Base-by-base conservation (phyloP, 1,284 basidiomycete genomes). In the Apiotrichum mycotoxinovorans region DNA sequence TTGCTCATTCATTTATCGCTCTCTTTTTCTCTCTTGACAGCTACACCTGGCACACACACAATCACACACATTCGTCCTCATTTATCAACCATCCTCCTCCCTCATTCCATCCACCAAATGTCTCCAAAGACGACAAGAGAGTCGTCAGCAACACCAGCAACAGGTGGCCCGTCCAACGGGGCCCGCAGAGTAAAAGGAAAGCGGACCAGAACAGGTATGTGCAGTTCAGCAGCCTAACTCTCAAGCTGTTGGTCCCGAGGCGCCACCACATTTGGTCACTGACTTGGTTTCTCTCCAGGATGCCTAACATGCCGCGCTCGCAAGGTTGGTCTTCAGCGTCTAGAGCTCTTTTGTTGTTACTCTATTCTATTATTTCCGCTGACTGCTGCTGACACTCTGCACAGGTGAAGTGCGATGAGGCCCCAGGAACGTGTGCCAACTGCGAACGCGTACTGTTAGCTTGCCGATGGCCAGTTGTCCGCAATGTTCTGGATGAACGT, bases 351-450 rank as follows among this genome's bases (percentile, higher is more conserved):
- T 23, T 25, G 5, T 43, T 9, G 11, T 25, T 23, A 22, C 11
- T 7, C 20, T n/a, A 12, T 43, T 11, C 17, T 44, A 11, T 14
- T 26, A 23, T 3, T 12, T 4, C 43, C 11, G n/a, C 2, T 11
- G 11, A 3, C n/a, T 11, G 10, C 41, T 18, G 40, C 46, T 48
- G 22, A 47, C 33, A 17, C 44, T 3, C n/a, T 30, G 7, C 7
- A 30, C 41, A 65, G 63, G 59, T 65, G 38, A 66, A 66, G 48
- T 66, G 64, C 37, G 64, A 66, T 34, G 64, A 66, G 34, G 47
- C 52, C 17, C 62, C 64, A 1, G 64, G 60, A 0, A 62, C 52
- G 1, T 66, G 64, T 34, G 54, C 50, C 35, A 66, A 66, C 48
- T 66, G 64, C 58, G 57, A 61, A 51, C 57, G 62, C 11, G 58